These are phyloP conservation scores for Platanus orientalis DNA, from an alignment of 164 flowering plant species.

Conservation along the genomic window DNA sequence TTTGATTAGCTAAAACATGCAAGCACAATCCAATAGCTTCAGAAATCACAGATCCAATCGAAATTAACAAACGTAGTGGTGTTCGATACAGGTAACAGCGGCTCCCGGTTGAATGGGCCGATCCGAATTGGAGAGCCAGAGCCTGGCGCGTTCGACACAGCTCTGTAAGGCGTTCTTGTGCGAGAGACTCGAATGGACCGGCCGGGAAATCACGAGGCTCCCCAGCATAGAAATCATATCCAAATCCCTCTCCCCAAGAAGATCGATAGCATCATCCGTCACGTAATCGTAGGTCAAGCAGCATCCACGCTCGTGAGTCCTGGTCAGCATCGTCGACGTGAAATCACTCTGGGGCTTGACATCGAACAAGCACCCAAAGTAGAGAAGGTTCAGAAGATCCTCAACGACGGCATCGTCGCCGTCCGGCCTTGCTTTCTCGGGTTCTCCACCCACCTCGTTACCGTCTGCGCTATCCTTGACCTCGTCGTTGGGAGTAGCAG, in stretches of 20 bases:
- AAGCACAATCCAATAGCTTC: neutral
- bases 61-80: neutral
- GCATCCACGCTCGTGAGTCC: slow-evolving; percentile 81
- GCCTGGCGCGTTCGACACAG: slow-evolving; percentile 80
- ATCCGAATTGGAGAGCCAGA: slow-evolving; percentile 67
- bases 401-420: slow-evolving; percentile 22
- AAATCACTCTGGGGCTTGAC: slow-evolving; percentile 73
- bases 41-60: too few relatives aligned
- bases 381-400: slow-evolving; percentile 65
- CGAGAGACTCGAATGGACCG: slow-evolving; percentile 57
- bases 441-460: slow-evolving; percentile 5
- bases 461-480: slow-evolving; percentile 1
- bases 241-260: slow-evolving; percentile 77
- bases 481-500: slow-evolving; percentile 1
- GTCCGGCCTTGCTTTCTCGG: neutral
- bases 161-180: slow-evolving; percentile 72
- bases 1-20: slow-evolving; percentile 1
- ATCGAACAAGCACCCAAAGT: slow-evolving; percentile 82
- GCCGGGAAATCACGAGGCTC: slow-evolving; percentile 63
- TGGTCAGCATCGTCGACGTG: slow-evolving; percentile 64
- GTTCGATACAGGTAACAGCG: slow-evolving; percentile 53
- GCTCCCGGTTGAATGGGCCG: slow-evolving; percentile 48
- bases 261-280: slow-evolving; percentile 86
- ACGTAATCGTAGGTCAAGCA: slow-evolving; percentile 93
- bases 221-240: slow-evolving; percentile 64